Percentiles rank a stretch among this genome's conserved stretches.
These are phyloP conservation scores for Sorghum bicolor DNA, from an alignment of 176 grass and related monocot genomes.

Conservation along the genomic window Sorghum_bicolor_NCBIv3 NC_012873.2:4384001-4384500, in stretches of 20 bases:
- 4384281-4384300: constrained; percentile 7
- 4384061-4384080: constrained; percentile 25
- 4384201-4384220: constrained; percentile 44
- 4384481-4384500: not conserved
- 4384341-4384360: constrained; percentile 15
- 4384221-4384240: constrained; percentile 65
- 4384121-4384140: constrained; percentile 63
- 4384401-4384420: constrained; percentile 9
- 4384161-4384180: constrained; percentile 43
- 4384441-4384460: constrained; percentile 14
- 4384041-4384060: not conserved
- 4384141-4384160: constrained; percentile 71
- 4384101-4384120: constrained; percentile 54
- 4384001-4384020: constrained; percentile 11
- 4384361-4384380: not conserved
- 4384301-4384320: constrained; percentile 17
- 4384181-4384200: constrained; percentile 25
- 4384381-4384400: not conserved
- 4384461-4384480: constrained; percentile 9
- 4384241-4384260: constrained; percentile 55
- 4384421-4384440: not conserved
- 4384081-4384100: not conserved
- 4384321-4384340: constrained; percentile 22
- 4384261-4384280: constrained; percentile 30
- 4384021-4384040: not conserved